These are phyloP conservation scores for Glomus cerebriforme DNA, from an alignment of 192 early-diverging fungal species.

Conservation along the genomic window DNA sequence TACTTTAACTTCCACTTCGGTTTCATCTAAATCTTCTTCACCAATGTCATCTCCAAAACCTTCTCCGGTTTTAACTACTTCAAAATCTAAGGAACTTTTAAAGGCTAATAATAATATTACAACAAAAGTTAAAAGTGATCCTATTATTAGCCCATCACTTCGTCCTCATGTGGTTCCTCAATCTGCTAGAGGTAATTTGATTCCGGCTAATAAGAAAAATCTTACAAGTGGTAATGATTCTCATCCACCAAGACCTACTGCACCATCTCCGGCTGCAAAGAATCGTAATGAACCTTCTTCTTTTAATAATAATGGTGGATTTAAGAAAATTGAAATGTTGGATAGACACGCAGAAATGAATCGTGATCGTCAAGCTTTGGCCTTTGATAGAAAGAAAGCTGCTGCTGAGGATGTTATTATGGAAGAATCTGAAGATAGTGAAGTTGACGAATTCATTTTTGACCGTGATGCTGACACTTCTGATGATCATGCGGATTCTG, in stretches of 20 bases:
- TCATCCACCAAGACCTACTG: not conserved
- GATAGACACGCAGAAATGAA: not conserved
- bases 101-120: not conserved
- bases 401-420: not conserved
- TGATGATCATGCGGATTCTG: not conserved
- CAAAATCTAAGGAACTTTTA: not conserved
- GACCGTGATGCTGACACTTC: not conserved
- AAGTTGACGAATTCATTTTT: not conserved
- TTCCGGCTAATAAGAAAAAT: not conserved
- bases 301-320: not conserved
- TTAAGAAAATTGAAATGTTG: not conserved
- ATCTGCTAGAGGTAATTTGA: not conserved
- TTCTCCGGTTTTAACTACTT: not conserved
- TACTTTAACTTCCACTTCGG: not conserved
- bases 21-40: not conserved
- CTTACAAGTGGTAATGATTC: not conserved
- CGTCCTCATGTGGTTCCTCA: not conserved
- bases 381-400: not conserved
- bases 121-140: not conserved
- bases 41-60: not conserved
- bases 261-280: not conserved
- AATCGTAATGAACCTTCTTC: not conserved
- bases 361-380: not conserved
- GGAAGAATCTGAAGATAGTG: conserved; percentile 31
- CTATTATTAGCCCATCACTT: not conserved